Evolutionary conservation across 163 green algal genomes (phyloP).

Genomic region (Volvox carteri): DNA sequence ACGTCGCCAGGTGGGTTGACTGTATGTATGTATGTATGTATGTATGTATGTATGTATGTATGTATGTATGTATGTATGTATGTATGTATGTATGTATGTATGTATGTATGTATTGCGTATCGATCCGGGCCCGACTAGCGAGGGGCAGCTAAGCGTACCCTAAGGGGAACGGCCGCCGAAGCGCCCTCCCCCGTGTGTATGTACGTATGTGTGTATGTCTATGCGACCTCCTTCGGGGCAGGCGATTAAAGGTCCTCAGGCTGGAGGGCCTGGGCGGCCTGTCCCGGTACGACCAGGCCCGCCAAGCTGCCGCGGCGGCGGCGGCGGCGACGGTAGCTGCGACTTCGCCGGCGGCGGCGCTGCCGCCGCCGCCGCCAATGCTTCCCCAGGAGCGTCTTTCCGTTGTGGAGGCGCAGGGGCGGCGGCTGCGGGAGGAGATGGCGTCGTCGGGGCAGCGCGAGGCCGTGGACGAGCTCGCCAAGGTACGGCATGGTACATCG

Average conservation of each 20-base stretch:
- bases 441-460: not conserved
- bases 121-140: no score
- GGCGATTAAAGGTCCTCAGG: slow-evolving; percentile 5
- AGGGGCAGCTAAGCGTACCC: no score
- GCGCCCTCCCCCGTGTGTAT: no score
- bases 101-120: no score
- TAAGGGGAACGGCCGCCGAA: no score
- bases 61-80: no score
- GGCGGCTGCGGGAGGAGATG: slow-evolving; percentile 3
- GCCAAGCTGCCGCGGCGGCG: not conserved
- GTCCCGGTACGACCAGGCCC: not conserved
- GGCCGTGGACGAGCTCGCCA: slow-evolving; percentile 9
- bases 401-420: slow-evolving; percentile 15
- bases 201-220: no score
- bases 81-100: not conserved
- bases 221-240: not conserved
- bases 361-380: not conserved
- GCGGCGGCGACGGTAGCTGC: not conserved
- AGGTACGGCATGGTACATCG: not conserved
- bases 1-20: slow-evolving; percentile 29
- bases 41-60: no score
- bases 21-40: no score
- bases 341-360: not conserved
- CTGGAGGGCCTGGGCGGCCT: slow-evolving; percentile 1
- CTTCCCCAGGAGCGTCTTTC: no score